These are phyloP conservation scores for Straminergon stramineum DNA, from an alignment of 225 moss, liverwort and hornwort genomes.

Conservation along the genomic window DNA sequence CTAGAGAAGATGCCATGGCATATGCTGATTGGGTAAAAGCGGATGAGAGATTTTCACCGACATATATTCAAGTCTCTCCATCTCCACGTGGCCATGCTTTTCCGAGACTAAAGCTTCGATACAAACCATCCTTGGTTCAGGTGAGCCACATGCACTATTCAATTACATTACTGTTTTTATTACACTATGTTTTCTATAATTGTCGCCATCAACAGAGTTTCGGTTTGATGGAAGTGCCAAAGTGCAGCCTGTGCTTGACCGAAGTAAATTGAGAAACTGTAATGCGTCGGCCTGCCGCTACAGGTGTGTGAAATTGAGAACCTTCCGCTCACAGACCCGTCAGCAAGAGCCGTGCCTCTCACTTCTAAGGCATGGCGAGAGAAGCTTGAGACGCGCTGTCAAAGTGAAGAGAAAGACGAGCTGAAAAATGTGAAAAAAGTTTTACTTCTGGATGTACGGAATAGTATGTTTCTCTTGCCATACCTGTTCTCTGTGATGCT, in stretches of 20 bases:
- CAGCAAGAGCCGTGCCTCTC: constrained; percentile 71
- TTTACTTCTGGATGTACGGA: constrained; percentile 87
- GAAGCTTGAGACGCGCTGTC: constrained; percentile 43
- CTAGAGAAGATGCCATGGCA: constrained; percentile 41
- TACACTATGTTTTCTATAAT: too few species aligned
- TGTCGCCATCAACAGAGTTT: not conserved
- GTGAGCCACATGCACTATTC: constrained; percentile 8
- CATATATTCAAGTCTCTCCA: constrained; percentile 76
- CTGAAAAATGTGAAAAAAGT: constrained; percentile 35
- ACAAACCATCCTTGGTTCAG: constrained; percentile 90
- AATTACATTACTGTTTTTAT: not conserved
- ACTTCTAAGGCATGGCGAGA: constrained; percentile 72
- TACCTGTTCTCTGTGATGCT: not conserved
- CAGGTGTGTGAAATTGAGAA: constrained; percentile 74
- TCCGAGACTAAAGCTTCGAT: constrained; percentile 83
- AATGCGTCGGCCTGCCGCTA: not conserved
- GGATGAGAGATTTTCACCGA: constrained; percentile 61
- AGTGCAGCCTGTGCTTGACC: not conserved
- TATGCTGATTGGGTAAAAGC: constrained; percentile 88
- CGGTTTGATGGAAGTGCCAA: not conserved
- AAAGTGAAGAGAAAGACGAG: not conserved
- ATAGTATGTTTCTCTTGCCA: constrained; percentile 46
- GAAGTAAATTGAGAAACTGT: not conserved
- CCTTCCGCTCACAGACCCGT: constrained; percentile 71
- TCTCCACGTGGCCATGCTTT: constrained; percentile 86